Evolutionary conservation across 192 early-diverging fungal species (phyloP).

Genomic region (Pilaira anomala): DNA sequence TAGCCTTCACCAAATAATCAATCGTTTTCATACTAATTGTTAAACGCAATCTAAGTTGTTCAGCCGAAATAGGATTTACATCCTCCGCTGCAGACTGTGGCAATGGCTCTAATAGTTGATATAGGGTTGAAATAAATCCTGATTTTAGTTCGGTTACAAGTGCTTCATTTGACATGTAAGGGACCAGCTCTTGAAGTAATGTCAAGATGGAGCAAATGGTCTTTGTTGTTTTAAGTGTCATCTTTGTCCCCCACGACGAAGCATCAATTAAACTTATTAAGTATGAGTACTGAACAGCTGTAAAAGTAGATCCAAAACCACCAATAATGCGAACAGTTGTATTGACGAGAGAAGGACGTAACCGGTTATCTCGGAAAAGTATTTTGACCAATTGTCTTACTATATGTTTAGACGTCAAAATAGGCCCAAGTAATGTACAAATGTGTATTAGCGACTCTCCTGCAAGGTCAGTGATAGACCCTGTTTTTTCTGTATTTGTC

Average conservation of each 20-base stretch:
- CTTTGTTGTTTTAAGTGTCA: slow-evolving; percentile 33
- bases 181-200: slow-evolving; percentile 32
- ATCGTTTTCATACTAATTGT: slow-evolving; percentile 40
- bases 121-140: slow-evolving; percentile 38
- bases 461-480: slow-evolving; percentile 28
- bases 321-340: slow-evolving; percentile 44
- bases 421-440: slow-evolving; percentile 51
- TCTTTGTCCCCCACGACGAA: slow-evolving; percentile 10
- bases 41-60: slow-evolving; percentile 13
- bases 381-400: slow-evolving; percentile 53
- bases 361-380: slow-evolving; percentile 42
- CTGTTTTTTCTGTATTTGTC: neutral
- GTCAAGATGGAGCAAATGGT: slow-evolving; percentile 31
- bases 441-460: slow-evolving; percentile 49
- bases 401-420: slow-evolving; percentile 55
- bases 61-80: neutral
- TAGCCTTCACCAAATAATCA: slow-evolving; percentile 29
- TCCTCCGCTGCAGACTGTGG: slow-evolving; percentile 9
- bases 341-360: slow-evolving; percentile 35
- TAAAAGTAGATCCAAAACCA: slow-evolving; percentile 59
- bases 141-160: slow-evolving; percentile 41
- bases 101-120: slow-evolving; percentile 35
- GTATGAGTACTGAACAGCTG: slow-evolving; percentile 50
- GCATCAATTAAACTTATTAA: slow-evolving; percentile 45
- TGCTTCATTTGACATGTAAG: slow-evolving; percentile 31